phyloP scores from a whole-genome alignment of 768 basidiomycete species.

The Hydnomerulius pinastri region DNA sequence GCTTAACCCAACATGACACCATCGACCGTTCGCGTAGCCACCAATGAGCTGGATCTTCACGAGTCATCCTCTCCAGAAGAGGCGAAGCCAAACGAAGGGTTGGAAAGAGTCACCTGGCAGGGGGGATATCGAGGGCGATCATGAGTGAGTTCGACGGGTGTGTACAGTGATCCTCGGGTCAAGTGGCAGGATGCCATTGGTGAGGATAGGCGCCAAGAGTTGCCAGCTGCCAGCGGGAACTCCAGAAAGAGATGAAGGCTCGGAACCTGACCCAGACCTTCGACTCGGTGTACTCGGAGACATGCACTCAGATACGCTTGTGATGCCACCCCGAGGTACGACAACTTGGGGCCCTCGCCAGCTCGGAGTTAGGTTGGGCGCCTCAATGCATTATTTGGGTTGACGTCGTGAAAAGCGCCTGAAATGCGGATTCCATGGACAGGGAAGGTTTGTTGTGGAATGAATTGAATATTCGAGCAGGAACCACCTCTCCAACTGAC shows the following conservation, averaged over 20 bases:
- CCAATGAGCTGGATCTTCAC: not conserved
- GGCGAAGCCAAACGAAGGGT: not conserved
- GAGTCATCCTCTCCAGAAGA: not conserved
- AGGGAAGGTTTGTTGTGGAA: not conserved
- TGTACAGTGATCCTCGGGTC: not conserved
- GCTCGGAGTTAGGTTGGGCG: too few species aligned
- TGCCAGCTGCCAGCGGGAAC: not conserved
- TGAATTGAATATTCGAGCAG: not conserved
- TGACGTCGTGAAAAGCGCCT: too few species aligned
- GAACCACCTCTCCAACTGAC: not conserved
- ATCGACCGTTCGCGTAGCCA: too few species aligned
- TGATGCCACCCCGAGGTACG: too few species aligned
- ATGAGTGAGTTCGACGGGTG: not conserved
- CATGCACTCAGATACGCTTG: not conserved
- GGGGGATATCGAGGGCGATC: not conserved
- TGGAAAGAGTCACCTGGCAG: not conserved
- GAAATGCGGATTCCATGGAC: not conserved
- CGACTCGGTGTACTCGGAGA: not conserved
- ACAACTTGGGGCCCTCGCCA: too few species aligned
- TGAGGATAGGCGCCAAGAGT: not conserved
- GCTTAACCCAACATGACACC: too few species aligned
- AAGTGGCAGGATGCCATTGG: not conserved
- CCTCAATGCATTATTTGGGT: too few species aligned
- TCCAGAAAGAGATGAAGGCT: not conserved
- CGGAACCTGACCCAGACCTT: not conserved